A percentile compares a stretch with the other conserved stretches of the same genome.
These are phyloP conservation scores for Podospora conica DNA, from an alignment of 495 filamentous ascomycete species.

Conservation along the genomic window DNA sequence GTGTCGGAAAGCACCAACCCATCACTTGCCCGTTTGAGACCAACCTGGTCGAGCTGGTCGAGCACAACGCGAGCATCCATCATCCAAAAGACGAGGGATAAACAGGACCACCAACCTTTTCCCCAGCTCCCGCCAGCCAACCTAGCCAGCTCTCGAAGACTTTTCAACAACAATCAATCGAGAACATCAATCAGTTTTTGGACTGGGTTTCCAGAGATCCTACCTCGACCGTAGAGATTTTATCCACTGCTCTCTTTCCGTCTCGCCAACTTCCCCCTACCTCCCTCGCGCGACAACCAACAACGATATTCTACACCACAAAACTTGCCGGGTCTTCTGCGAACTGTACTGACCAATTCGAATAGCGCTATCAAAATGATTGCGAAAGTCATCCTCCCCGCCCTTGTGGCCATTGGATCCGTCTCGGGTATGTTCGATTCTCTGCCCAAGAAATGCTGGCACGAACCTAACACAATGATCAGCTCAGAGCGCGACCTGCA, in stretches of 20 bases:
- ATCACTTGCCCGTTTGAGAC: neutral
- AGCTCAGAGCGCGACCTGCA: slow-evolving; percentile 42
- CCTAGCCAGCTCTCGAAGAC: neutral
- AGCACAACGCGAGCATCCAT: neutral
- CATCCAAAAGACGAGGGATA: neutral
- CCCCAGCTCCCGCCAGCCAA: neutral
- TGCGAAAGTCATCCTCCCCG: slow-evolving; percentile 65
- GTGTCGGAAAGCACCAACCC: neutral
- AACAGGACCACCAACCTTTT: neutral
- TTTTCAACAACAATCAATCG: slow-evolving; percentile 5
- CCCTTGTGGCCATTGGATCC: slow-evolving; percentile 61
- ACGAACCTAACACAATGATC: slow-evolving; percentile 16
- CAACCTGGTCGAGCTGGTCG: neutral
- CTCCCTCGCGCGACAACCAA: neutral
- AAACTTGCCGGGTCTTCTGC: neutral
- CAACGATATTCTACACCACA: neutral
- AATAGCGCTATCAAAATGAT: slow-evolving; percentile 56
- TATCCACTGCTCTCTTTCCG: slow-evolving; percentile 17
- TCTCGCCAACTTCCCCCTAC: slow-evolving; percentile 5
- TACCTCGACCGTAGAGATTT: slow-evolving; percentile 17
- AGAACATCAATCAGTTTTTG: slow-evolving; percentile 17
- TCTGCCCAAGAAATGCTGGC: neutral
- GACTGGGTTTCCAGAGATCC: slow-evolving; percentile 14
- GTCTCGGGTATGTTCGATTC: slow-evolving; percentile 55
- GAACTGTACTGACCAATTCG: slow-evolving; percentile 24